phyloP scores from a whole-genome alignment of 2,329 filamentous ascomycete species.

The Fusarium mangiferae region DNA sequence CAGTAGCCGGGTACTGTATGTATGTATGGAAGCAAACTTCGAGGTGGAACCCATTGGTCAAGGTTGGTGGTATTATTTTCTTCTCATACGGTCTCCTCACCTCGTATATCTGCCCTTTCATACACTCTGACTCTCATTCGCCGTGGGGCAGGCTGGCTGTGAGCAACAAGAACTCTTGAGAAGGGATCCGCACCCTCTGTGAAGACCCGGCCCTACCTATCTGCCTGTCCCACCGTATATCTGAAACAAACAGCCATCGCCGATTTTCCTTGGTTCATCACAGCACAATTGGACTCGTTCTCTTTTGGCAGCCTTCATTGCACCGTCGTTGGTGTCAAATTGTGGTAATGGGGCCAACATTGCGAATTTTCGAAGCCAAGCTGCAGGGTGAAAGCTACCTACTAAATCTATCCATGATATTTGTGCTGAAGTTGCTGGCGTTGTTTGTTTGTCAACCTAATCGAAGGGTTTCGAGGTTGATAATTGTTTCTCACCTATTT shows the following conservation, averaged over 20 bases:
- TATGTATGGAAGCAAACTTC: not conserved
- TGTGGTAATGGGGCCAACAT: not conserved
- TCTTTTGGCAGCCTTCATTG: not conserved
- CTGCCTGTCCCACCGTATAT: not conserved
- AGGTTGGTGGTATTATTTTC: not conserved
- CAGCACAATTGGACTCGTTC: not conserved
- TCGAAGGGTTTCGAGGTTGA: slow-evolving; percentile 23
- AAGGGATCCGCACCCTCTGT: not conserved
- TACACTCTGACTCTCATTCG: not conserved
- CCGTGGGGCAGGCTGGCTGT: not conserved
- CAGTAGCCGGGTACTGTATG: not conserved
- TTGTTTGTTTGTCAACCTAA: slow-evolving; percentile 4
- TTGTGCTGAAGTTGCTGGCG: not conserved
- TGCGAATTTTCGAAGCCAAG: not conserved
- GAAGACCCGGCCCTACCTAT: not conserved
- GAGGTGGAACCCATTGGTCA: not conserved
- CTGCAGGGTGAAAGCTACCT: not conserved
- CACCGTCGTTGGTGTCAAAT: not conserved
- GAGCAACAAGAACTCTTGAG: not conserved
- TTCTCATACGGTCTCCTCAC: not conserved
- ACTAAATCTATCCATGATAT: not conserved
- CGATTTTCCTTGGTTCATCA: not conserved
- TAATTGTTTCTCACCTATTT: not conserved
- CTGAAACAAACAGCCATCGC: not conserved
- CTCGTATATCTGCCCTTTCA: not conserved